Percentiles rank a stretch among this genome's conserved stretches.
phyloP scores from a whole-genome alignment of 345 rosid genomes.

The Rhodamnia rubescens region DNA sequence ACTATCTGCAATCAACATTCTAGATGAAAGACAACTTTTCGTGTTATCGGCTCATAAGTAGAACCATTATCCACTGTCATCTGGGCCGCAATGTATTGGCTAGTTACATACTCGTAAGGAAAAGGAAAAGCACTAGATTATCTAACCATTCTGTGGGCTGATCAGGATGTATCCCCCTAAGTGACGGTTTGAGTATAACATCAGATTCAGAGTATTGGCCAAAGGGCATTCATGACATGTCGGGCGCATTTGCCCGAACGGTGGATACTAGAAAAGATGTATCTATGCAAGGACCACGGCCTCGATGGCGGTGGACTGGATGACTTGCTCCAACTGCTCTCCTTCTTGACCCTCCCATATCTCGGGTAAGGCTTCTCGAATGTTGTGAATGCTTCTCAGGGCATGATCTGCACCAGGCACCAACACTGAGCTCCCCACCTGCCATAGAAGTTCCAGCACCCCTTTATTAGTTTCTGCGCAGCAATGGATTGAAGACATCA shows the following conservation, averaged over 20 bases:
- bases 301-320: conserved; percentile 42
- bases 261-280: background rate
- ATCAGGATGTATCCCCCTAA: background rate
- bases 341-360: conserved; percentile 47
- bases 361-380: conserved; percentile 75
- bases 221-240: background rate
- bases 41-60: background rate
- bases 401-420: conserved; percentile 74
- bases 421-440: conserved; percentile 61
- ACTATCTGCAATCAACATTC: background rate
- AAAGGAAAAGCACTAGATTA: background rate
- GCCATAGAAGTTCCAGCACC: conserved; percentile 1
- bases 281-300: conserved; percentile 54
- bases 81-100: background rate
- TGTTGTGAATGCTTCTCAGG: conserved; percentile 70
- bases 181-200: background rate
- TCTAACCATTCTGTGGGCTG: background rate
- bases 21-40: background rate
- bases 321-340: conserved; percentile 48
- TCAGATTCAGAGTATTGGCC: background rate
- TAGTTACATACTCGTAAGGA: background rate
- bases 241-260: background rate
- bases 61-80: background rate
- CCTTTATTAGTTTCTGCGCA: background rate
- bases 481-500: background rate